Evolutionary conservation across 2,329 filamentous ascomycete species (phyloP), one percentile per base, ranked within the genome.

Genomic region (Aspergillus jensenii): DNA sequence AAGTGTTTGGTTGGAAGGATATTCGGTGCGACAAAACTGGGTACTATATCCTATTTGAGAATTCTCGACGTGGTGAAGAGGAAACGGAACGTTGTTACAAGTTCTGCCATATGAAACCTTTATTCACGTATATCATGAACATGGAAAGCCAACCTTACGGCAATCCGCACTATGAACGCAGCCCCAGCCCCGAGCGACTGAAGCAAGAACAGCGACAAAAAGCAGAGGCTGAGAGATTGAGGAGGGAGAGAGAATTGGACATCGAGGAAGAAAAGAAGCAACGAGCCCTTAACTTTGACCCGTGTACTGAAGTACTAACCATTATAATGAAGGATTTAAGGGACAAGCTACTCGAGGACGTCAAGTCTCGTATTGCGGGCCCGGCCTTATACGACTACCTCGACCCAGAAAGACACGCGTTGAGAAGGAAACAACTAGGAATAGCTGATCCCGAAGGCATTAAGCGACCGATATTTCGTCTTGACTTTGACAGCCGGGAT

Each of bases 91-190:
- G 90, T 61, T 97, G 93, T 71, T 93, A 86, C 73, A 82, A 85
- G 54, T 84, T 87, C 52, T 92, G 90, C 64, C 88, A 97, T 71
- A 88, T 90, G 71, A 88, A 89, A 44, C 84, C 90, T 6, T 85
- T 99, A 62, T 99, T 99, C 78, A 97, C 90, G 1, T 98, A 98
- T 66, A 83, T 84, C 59, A 93, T 99, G 90, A 85, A 87, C 45
- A 96, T 99, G 91, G 89, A 93, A 70, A 87, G 91, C 56, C 89
- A 89, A 63, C 82, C 84, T 61, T 86, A 87, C 67, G 86, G 87
- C 41, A 87, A 87, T 67, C 84, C 85, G 12, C 81, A 85, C 63
- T 87, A 87, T 66, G 81, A 85, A 64, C 72, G 76, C 63, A 80
- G 76, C 60, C 77, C 74, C 25, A 80, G 76, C 59, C 79, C 77